Conservation (phyloP, 2,329 filamentous ascomycete genomes). For the Phialophora verrucosa region DNA sequence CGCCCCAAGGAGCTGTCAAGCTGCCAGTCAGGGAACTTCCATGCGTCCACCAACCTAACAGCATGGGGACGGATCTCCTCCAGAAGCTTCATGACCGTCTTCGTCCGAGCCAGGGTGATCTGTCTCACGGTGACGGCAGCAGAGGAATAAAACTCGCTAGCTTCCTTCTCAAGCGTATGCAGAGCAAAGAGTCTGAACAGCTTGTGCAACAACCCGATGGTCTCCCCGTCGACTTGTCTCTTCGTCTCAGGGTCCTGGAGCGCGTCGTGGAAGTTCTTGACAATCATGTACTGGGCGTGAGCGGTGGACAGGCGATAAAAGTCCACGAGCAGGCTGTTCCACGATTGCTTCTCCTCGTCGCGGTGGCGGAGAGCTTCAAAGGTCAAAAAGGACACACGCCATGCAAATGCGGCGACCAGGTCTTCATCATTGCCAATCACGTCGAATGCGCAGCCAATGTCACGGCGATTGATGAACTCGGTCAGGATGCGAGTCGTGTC, state of each 20-base stretch:
- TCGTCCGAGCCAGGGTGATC: conserved; percentile 71
- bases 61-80: conserved; percentile 76
- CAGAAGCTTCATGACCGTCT: conserved; percentile 70
- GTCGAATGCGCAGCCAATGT: conserved; percentile 76
- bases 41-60: conserved; percentile 72
- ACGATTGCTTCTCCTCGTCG: conserved; percentile 75
- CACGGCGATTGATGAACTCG: conserved; percentile 67
- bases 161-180: conserved; percentile 71
- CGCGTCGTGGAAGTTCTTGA: conserved; percentile 77
- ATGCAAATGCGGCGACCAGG: conserved; percentile 74
- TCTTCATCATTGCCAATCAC: conserved; percentile 73
- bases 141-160: conserved; percentile 73
- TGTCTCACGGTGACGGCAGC: conserved; percentile 73
- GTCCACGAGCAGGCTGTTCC: conserved; percentile 78
- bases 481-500: conserved; percentile 71
- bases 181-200: conserved; percentile 70
- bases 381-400: conserved; percentile 74
- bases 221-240: conserved; percentile 62
- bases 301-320: conserved; percentile 78
- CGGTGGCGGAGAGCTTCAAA: conserved; percentile 77
- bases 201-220: conserved; percentile 65
- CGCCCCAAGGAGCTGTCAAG: conserved; percentile 73
- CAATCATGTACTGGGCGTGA: conserved; percentile 76
- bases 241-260: conserved; percentile 63
- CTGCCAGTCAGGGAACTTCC: conserved; percentile 80